Conservation (phyloP, 169 alveolate genomes). For the Eimeria mitis region DNA sequence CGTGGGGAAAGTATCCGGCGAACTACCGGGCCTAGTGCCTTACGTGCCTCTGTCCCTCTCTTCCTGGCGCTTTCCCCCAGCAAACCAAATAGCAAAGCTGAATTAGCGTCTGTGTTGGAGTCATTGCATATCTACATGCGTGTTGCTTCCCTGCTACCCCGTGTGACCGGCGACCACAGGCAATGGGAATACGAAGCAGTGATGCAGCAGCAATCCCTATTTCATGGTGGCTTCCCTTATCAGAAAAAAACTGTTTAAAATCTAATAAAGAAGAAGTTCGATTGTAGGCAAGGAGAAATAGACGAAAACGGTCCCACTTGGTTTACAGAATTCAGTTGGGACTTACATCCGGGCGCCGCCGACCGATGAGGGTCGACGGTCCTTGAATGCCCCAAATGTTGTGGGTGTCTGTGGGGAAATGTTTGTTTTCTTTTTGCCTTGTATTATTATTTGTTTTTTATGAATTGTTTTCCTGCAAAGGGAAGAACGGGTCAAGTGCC, state of each 20-base stretch:
- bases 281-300: background rate
- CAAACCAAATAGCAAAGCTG: background rate
- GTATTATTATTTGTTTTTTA: background rate
- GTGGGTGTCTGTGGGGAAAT: background rate
- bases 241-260: background rate
- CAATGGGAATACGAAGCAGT: background rate
- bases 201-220: background rate
- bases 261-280: background rate
- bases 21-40: background rate
- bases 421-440: background rate
- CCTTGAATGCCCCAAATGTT: background rate
- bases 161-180: background rate
- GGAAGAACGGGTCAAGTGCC: background rate
- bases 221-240: background rate
- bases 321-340: background rate
- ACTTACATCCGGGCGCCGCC: constrained; percentile 41
- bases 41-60: background rate
- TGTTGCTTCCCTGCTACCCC: background rate
- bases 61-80: background rate
- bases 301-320: background rate
- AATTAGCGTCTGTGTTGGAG: background rate
- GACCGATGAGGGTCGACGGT: constrained; percentile 36
- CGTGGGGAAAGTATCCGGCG: background rate
- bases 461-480: constrained; percentile 13
- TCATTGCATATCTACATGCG: background rate